Base-by-base conservation (phyloP, 2,329 filamentous ascomycete genomes). In the Corinectria fuckeliana region DNA sequence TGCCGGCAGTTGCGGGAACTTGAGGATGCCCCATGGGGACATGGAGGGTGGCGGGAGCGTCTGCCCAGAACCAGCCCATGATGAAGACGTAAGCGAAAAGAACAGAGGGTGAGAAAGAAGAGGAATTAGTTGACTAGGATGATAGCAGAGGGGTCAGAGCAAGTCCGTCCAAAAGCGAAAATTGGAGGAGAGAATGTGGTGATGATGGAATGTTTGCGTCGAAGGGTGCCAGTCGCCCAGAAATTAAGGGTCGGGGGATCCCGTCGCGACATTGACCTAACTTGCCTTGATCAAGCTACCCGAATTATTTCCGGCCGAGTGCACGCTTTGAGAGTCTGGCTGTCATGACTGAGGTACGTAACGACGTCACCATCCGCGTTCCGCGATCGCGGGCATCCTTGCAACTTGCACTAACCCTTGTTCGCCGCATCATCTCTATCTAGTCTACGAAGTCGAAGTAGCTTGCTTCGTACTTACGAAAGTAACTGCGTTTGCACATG, bases 41-140 rank as follows among this genome's bases (percentile, higher is more conserved):
- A 44, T 67, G 72, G 62, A 70, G 70, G n/a, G 74, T 61, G 18
- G 75, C 67, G 54, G 80, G 71, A 44, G 76, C 62, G 62, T 88
- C 85, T 61, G 85, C 82, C 85, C 85, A 88, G 69, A 88, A 88
- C 85, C 85, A 87, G 66, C 85, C 85, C 85, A 88, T 88, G 58
- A 34, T 63, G 61, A 65, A 49, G 50, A 9, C 56, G 32, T 45
- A 21, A 30, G 52, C 36, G 50, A 30, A 13, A 49, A 36, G 18
- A 20, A 26, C 28, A 42, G 13, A 21, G 47, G 48, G 21, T 21
- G 44, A 59, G 49, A 47, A 20, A 52, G 8, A 30, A 47, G 25
- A 51, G 39, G 14, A 18, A 48, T 44, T 5, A 26, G 50, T n/a
- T 13, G 14, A 30, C 10, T 38, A 39, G 23, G 18, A 36, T 21